phyloP scores from a whole-genome alignment of 2,329 filamentous ascomycete genomes.

The Aspergillus ustus region DNA sequence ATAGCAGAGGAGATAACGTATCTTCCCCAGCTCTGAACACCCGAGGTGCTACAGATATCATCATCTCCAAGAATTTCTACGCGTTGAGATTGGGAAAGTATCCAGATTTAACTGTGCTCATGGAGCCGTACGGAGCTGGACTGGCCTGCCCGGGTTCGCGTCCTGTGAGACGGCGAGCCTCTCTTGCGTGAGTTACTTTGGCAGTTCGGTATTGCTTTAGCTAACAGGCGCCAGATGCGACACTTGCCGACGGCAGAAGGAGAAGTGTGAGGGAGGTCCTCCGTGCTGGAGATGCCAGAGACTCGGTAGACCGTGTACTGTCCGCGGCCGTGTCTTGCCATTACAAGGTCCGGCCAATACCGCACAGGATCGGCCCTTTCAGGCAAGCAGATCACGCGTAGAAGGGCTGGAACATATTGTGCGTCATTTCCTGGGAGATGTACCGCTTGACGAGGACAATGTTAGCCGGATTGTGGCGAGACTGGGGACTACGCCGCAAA shows the following conservation, averaged over 20 bases:
- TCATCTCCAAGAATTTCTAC: not conserved
- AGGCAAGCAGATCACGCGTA: not conserved
- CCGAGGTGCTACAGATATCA: not conserved
- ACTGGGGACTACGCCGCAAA: not conserved
- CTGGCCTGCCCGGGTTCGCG: not conserved
- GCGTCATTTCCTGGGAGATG: not conserved
- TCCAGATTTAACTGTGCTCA: not conserved
- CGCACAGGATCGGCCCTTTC: too few relatives aligned
- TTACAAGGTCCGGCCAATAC: too few relatives aligned
- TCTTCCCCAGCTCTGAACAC: not conserved
- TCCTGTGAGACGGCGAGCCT: not conserved
- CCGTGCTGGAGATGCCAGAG: conserved; percentile 2
- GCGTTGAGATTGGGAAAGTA: not conserved
- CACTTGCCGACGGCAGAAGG: conserved; percentile 1
- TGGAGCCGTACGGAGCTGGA: not conserved
- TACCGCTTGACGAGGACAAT: not conserved
- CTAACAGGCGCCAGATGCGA: not conserved
- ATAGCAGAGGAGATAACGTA: not conserved
- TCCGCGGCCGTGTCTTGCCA: not conserved
- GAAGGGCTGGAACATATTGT: not conserved
- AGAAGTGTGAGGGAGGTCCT: not conserved
- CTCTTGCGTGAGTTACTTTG: not conserved
- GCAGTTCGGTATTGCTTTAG: too few relatives aligned
- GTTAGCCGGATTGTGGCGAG: not conserved
- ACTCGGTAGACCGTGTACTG: not conserved